These are phyloP conservation scores for Coniochaeta sp. DNA, from an alignment of 2,329 filamentous ascomycete species.

Conservation along the genomic window DNA sequence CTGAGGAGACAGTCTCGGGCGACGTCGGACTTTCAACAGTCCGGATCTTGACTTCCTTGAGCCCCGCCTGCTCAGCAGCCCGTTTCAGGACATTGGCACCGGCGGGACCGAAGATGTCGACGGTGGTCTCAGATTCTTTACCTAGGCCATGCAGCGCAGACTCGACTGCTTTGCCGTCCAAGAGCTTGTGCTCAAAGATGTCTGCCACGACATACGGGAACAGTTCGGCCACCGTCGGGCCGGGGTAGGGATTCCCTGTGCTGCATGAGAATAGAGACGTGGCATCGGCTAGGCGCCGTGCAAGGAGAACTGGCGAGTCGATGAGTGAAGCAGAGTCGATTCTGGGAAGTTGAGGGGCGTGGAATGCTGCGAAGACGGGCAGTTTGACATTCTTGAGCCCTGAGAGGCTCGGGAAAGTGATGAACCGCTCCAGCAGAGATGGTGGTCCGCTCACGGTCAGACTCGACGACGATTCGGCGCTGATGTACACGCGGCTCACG, in stretches of 20 bases:
- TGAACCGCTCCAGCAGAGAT: not conserved
- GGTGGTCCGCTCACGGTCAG: not conserved
- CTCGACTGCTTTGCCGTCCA: not conserved
- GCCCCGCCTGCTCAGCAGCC: not conserved
- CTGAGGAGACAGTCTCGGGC: not conserved
- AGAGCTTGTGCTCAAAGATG: not conserved
- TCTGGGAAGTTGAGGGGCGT: not conserved
- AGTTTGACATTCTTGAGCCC: not conserved
- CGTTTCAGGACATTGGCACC: not conserved
- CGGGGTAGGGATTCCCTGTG: not conserved
- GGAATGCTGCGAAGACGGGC: not conserved
- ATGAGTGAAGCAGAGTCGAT: not conserved
- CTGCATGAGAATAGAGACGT: not conserved
- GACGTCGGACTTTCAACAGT: not conserved
- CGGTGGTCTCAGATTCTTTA: not conserved
- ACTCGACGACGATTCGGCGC: not conserved
- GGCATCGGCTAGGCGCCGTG: not conserved
- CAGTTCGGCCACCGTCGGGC: not conserved
- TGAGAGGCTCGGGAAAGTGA: not conserved
- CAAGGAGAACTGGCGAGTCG: not conserved
- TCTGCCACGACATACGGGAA: not conserved
- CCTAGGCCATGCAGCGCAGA: not conserved
- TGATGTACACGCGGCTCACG: not conserved
- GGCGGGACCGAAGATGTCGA: not conserved
- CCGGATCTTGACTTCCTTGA: not conserved